Evolutionary conservation across 2,329 filamentous ascomycete species (phyloP).

Genomic region (Chrysoporthe cubensis): DNA sequence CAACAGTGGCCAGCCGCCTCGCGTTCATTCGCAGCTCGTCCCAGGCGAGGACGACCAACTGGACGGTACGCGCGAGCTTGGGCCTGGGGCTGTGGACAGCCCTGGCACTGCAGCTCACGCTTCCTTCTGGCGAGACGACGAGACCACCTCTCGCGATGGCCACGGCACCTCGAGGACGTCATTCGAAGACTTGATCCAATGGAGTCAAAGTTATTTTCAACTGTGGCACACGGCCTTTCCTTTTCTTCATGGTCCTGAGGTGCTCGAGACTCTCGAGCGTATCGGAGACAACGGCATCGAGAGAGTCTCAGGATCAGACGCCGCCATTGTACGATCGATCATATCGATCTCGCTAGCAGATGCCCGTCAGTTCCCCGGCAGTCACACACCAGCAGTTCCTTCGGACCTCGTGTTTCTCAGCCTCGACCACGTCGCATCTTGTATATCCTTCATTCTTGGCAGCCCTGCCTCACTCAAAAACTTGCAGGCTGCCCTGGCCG

Average conservation of each 20-base stretch:
- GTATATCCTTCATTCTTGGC: conserved; percentile 50
- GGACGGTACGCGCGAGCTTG: conserved; percentile 31
- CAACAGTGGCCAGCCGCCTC: conserved; percentile 18
- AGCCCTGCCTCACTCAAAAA: conserved; percentile 51
- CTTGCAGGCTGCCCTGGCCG: conserved; percentile 55
- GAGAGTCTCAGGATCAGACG: conserved; percentile 17
- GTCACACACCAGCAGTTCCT: conserved; percentile 41
- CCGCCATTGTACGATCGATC: conserved; percentile 40
- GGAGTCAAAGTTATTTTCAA: conserved; percentile 58
- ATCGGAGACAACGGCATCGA: conserved; percentile 46
- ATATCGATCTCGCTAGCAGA: conserved; percentile 59
- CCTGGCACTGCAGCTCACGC: conserved; percentile 33
- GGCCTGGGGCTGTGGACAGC: conserved; percentile 8
- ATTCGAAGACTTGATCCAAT: conserved; percentile 54
- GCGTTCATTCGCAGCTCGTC: conserved; percentile 45
- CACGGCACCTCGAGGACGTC: conserved; percentile 30
- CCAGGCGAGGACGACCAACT: conserved; percentile 62
- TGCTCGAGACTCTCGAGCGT: conserved; percentile 51
- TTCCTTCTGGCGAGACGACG: conserved; percentile 42
- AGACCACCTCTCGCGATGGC: conserved; percentile 34
- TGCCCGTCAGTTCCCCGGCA: conserved; percentile 53
- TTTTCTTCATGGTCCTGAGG: conserved; percentile 57
- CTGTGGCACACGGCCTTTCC: conserved; percentile 62
- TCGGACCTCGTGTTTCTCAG: conserved; percentile 49
- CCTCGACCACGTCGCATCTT: conserved; percentile 54